Conservation (phyloP, 306 rosid species). For the Prunus armeniaca region DNA sequence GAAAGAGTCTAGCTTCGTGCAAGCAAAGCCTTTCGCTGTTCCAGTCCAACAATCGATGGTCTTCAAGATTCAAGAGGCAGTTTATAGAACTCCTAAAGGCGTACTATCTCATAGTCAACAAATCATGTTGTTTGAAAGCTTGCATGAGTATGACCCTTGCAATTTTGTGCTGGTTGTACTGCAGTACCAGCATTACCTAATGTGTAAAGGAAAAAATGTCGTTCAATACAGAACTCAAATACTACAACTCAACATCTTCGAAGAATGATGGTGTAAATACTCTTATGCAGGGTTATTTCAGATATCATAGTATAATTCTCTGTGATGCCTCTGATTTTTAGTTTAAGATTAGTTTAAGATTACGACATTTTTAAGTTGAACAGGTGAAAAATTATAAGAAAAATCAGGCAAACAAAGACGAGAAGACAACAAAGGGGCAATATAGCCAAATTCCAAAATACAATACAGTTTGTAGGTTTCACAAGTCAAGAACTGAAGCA, state of each 20-base stretch:
- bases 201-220: constrained; percentile 30
- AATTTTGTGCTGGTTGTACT: constrained; percentile 32
- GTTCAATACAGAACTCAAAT: background rate
- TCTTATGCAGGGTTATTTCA: background rate
- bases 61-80: constrained; percentile 20
- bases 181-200: constrained; percentile 17
- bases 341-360: background rate
- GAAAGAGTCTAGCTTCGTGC: constrained; percentile 63
- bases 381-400: background rate
- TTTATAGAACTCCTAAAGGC: background rate
- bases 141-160: constrained; percentile 24
- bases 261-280: background rate
- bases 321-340: background rate
- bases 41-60: constrained; percentile 26
- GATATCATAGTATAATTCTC: background rate
- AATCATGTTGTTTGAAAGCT: constrained; percentile 3
- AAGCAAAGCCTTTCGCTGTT: constrained; percentile 16
- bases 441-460: background rate
- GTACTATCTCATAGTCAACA: background rate
- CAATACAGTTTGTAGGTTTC: constrained; percentile 15
- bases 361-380: no score
- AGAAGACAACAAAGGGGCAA: background rate
- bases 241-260: background rate
- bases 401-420: background rate
- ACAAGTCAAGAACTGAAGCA: constrained; percentile 81